These are phyloP conservation scores for Aspergillus puulaauensis DNA, from an alignment of 2,329 filamentous ascomycete genomes.

Conservation along the genomic window DNA sequence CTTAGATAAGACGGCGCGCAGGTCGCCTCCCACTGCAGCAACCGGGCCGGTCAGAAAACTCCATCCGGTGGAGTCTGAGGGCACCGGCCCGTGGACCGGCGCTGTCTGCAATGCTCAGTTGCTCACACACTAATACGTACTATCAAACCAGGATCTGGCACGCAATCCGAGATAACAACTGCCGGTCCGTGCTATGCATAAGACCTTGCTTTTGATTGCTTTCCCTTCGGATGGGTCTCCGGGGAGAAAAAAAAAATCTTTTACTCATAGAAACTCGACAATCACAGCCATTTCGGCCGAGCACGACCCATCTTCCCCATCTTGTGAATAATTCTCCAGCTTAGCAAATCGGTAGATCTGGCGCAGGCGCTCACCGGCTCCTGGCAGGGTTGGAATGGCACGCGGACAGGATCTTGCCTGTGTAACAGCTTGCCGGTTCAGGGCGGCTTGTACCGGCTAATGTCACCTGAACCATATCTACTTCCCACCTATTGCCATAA, in stretches of 20 bases:
- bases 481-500: neutral
- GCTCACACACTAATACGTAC: neutral
- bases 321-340: neutral
- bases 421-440: conserved; percentile 9
- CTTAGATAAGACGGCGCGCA: neutral
- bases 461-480: neutral
- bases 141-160: neutral
- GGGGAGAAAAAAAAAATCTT: neutral
- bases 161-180: neutral
- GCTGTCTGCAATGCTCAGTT: neutral
- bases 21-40: neutral
- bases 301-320: neutral
- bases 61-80: neutral
- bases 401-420: neutral
- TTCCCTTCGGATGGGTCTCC: neutral
- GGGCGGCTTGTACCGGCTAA: conserved; percentile 8
- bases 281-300: neutral
- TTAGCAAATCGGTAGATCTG: neutral
- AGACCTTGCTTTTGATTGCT: neutral
- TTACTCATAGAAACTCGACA: neutral
- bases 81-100: conserved; percentile 11
- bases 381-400: neutral
- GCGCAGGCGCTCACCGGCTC: neutral
- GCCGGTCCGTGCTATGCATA: neutral
- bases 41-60: conserved; percentile 9